Evolutionary conservation across 345 rosid genomes (phyloP).

Genomic region (Citrus inodora): DNA sequence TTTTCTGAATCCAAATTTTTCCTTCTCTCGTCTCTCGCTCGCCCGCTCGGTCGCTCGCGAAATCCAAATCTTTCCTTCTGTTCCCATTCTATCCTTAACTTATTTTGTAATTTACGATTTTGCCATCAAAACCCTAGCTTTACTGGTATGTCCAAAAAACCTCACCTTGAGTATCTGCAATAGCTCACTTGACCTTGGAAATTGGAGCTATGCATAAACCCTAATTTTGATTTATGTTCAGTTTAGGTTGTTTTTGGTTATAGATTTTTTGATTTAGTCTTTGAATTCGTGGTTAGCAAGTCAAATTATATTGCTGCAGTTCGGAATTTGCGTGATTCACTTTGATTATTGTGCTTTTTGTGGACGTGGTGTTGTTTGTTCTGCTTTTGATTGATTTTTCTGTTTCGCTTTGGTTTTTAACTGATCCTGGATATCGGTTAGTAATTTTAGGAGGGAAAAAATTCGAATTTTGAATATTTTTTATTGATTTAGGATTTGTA

Average conservation of each 20-base stretch:
- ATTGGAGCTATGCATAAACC: conserved; percentile 26
- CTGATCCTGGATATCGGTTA: conserved; percentile 19
- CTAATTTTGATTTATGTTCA: conserved; percentile 34
- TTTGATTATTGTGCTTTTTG: conserved; percentile 3
- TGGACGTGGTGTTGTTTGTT: conserved; percentile 5
- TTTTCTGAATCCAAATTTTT: conserved; percentile 19
- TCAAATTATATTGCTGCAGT: not conserved
- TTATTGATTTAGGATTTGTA: conserved; percentile 2
- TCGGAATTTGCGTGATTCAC: conserved; percentile 13
- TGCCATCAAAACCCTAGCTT: conserved; percentile 55
- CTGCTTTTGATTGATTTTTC: not conserved
- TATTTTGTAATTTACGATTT: conserved; percentile 26
- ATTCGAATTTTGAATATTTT: conserved; percentile 4
- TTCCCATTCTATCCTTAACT: conserved; percentile 7
- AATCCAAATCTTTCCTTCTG: not conserved
- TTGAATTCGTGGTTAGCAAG: not conserved
- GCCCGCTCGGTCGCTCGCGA: not conserved
- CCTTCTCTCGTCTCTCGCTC: not conserved
- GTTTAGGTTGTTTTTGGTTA: conserved; percentile 8
- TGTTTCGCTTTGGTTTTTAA: conserved; percentile 8
- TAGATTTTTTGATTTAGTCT: conserved; percentile 14
- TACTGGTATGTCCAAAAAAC: conserved; percentile 3
- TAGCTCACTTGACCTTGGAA: conserved; percentile 10
- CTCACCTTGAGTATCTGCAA: conserved; percentile 1
- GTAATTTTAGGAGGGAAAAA: conserved; percentile 17